phyloP scores from a whole-genome alignment of 2,329 filamentous ascomycete species.

The Cercospora sp. region DNA sequence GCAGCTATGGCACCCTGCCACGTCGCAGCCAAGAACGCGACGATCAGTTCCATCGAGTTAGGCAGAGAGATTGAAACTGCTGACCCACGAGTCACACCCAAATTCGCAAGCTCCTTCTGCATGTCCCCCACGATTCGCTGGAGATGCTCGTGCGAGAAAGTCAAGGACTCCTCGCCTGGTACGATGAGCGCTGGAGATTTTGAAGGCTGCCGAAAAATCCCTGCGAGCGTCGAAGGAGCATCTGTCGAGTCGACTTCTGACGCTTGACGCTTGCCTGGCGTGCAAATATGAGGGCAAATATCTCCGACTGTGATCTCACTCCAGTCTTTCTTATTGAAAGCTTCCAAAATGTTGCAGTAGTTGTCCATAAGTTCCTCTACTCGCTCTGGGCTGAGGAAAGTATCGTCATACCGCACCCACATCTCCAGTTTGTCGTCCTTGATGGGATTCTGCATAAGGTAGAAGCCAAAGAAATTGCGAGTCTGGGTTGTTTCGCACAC shows the following conservation, averaged over 20 bases:
- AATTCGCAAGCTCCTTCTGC: background rate
- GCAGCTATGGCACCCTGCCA: constrained; percentile 81
- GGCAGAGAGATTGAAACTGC: constrained; percentile 79
- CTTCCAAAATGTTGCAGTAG: background rate
- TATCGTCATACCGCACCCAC: too few relatives aligned
- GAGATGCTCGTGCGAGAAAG: background rate
- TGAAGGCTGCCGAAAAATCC: background rate
- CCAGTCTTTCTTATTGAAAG: background rate
- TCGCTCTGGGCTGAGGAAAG: too few relatives aligned
- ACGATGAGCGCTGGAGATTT: background rate
- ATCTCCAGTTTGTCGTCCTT: too few relatives aligned
- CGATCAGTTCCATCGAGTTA: constrained; percentile 84
- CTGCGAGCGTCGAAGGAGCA: background rate
- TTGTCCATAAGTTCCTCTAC: background rate
- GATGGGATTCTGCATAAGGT: too few relatives aligned
- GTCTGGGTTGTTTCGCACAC: background rate
- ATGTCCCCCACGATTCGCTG: background rate
- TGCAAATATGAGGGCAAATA: background rate
- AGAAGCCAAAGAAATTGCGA: background rate
- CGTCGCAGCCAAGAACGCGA: constrained; percentile 76
- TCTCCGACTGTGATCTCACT: background rate
- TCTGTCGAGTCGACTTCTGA: background rate
- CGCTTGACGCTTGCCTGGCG: background rate
- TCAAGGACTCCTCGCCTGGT: background rate
- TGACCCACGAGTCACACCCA: constrained; percentile 44